Conservation (phyloP, 345 rosid species). For the Murraya koenigii region DNA sequence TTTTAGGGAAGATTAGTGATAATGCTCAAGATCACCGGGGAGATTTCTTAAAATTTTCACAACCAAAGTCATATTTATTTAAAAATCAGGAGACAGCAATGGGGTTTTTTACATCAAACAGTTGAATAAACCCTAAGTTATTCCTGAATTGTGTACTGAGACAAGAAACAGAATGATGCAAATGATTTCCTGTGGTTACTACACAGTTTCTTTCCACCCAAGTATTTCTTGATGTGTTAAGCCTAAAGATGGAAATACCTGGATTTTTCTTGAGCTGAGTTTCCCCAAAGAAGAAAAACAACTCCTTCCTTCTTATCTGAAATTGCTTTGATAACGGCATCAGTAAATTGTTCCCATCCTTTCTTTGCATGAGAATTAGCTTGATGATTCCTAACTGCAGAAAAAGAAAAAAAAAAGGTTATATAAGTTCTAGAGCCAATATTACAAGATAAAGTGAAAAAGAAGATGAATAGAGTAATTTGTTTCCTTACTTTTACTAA, state of each 20-base stretch:
- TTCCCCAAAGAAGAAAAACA: conserved; percentile 94
- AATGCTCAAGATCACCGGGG: not conserved
- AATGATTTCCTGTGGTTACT: not conserved
- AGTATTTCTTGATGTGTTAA: not conserved
- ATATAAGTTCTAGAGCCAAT: not conserved
- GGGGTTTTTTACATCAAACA: not conserved
- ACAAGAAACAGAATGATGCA: not conserved
- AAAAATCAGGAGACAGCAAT: not conserved
- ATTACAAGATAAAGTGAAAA: not conserved
- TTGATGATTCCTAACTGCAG: conserved; percentile 75
- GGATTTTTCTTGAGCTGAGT: conserved; percentile 83
- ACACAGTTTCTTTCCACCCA: not conserved
- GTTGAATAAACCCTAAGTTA: not conserved
- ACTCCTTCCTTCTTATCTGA: conserved; percentile 89
- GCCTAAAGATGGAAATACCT: conserved; percentile 37
- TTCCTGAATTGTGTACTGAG: not conserved
- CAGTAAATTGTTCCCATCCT: conserved; percentile 99
- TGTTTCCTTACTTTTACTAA: not conserved
- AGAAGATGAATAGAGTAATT: not conserved
- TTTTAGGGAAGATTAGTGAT: not conserved
- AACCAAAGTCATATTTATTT: not conserved
- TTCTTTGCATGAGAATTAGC: conserved; percentile 95
- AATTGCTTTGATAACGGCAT: conserved; percentile 75
- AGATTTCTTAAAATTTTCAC: not conserved
- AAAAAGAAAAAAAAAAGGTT: not conserved